Conservation (phyloP, 1,139 yeast genomes). For the Meyerozyma carpophila region DNA sequence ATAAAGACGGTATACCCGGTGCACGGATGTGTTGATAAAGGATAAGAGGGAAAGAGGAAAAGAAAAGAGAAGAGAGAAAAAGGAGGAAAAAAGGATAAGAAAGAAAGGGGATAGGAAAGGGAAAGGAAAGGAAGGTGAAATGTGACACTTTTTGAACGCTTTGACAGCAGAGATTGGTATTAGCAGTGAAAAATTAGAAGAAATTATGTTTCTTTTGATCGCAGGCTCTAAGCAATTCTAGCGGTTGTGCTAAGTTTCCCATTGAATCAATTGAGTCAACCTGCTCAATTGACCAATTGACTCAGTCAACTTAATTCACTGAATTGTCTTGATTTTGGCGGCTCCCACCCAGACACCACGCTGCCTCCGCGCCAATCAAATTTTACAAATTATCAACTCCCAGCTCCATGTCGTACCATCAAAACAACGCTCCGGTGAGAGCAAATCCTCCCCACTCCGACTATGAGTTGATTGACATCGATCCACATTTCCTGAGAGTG, state of each 20-base stretch:
- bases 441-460: slow-evolving; percentile 39
- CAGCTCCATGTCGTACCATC: slow-evolving; percentile 34
- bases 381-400: slow-evolving; percentile 3
- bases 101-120: background rate
- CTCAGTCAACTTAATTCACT: no score
- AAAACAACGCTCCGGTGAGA: slow-evolving; percentile 39
- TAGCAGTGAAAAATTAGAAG: no score
- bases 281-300: no score
- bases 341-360: background rate
- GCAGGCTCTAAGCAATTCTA: no score
- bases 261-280: no score
- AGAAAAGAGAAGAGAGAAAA: background rate
- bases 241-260: no score
- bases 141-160: no score
- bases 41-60: background rate
- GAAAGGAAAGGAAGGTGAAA: background rate
- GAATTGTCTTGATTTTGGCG: no score
- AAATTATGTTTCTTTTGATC: no score
- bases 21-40: background rate
- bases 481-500: slow-evolving; percentile 72
- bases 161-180: no score
- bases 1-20: background rate
- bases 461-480: slow-evolving; percentile 63
- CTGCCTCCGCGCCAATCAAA: slow-evolving; percentile 2
- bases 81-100: background rate